Conservation (phyloP, 768 basidiomycete genomes). For the Lentinula guzmanii region DNA sequence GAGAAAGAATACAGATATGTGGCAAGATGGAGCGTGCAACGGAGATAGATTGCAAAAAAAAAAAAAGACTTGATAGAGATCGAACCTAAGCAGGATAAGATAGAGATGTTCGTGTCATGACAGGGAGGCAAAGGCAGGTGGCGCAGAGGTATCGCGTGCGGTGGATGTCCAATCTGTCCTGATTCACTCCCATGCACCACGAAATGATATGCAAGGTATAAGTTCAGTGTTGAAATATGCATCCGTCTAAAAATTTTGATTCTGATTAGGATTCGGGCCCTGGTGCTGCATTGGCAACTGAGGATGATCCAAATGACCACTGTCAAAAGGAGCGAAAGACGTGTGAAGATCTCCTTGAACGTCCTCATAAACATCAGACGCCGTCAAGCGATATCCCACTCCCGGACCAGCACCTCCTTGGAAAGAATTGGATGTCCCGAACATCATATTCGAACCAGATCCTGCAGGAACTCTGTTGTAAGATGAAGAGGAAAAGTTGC, state of each 20-base stretch:
- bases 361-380: not conserved
- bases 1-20: not conserved
- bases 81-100: not conserved
- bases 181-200: not conserved
- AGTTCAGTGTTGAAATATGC: not conserved
- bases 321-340: conserved; percentile 2
- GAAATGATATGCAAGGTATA: not conserved
- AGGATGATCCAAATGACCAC: not conserved
- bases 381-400: not conserved
- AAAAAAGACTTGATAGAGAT: not conserved
- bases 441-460: not conserved
- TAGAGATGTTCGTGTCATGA: not conserved
- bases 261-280: conserved; percentile 1
- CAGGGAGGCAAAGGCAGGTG: not conserved
- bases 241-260: conserved; percentile 6
- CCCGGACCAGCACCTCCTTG: not conserved
- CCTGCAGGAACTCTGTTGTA: not conserved
- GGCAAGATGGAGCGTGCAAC: not conserved
- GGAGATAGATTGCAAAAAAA: not conserved
- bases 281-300: conserved; percentile 3
- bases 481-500: conserved; percentile 1
- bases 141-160: not conserved
- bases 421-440: not conserved
- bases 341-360: not conserved
- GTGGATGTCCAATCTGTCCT: not conserved